These are phyloP conservation scores for Oemleria cerasiformis DNA, from an alignment of 306 rosid genomes.

Conservation along the genomic window DNA sequence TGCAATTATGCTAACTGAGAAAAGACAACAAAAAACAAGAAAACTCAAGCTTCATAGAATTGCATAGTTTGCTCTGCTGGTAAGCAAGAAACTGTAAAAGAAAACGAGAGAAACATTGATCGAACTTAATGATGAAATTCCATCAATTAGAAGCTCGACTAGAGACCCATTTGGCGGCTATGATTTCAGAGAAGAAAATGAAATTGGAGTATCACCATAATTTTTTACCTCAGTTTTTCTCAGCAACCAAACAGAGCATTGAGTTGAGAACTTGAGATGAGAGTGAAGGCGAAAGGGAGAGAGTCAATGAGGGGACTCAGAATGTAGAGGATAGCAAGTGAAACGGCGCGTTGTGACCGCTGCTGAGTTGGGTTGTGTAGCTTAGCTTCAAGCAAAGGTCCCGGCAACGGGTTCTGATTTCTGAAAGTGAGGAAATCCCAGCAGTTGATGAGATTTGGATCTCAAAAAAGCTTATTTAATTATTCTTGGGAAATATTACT, in stretches of 20 bases:
- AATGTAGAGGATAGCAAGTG: background rate
- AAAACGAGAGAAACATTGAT: background rate
- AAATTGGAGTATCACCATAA: background rate
- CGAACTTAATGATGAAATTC: background rate
- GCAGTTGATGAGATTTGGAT: conserved; percentile 8
- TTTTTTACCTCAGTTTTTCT: conserved; percentile 8
- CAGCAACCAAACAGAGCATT: conserved; percentile 12
- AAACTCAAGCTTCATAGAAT: background rate
- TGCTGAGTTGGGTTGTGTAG: background rate
- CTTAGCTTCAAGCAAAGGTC: background rate
- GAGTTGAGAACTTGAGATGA: background rate
- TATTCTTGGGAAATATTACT: background rate
- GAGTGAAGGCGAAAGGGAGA: background rate
- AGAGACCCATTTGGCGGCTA: background rate
- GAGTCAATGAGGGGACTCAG: background rate
- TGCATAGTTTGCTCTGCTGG: conserved; percentile 1
- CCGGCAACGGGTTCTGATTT: background rate
- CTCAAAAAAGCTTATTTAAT: background rate
- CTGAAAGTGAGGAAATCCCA: background rate
- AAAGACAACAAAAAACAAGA: background rate
- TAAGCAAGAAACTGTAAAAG: background rate
- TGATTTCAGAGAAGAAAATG: background rate
- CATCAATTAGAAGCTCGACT: too few species aligned
- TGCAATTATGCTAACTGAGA: conserved; percentile 11
- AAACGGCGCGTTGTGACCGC: background rate